A percentile compares a stretch with the other conserved stretches of the same genome.
These are phyloP conservation scores for Trichoderma lentiforme DNA, from an alignment of 2,329 filamentous ascomycete species.

Conservation along the genomic window DNA sequence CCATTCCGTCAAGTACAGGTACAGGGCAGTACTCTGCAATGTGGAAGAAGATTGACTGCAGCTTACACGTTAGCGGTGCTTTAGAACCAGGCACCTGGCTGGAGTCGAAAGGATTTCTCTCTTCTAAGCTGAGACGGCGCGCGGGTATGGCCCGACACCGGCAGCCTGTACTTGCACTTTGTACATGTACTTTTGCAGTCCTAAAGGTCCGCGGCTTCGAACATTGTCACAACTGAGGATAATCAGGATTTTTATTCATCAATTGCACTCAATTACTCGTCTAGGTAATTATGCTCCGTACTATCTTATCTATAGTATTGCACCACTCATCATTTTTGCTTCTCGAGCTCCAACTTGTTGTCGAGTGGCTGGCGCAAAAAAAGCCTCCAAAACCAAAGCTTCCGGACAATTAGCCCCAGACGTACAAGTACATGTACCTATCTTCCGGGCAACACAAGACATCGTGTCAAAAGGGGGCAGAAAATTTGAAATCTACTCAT, in stretches of 20 bases:
- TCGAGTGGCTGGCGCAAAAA: background rate
- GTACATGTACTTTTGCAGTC: background rate
- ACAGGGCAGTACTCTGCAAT: background rate
- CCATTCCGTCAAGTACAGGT: background rate
- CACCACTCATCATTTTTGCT: background rate
- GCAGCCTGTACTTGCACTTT: background rate
- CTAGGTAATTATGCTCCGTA: background rate
- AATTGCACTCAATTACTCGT: background rate
- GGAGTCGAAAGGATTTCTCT: background rate
- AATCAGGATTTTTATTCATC: background rate
- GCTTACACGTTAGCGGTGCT: background rate
- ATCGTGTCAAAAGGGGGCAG: background rate
- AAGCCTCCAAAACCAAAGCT: background rate
- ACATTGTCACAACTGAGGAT: background rate
- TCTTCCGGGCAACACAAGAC: background rate
- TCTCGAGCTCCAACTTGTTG: background rate
- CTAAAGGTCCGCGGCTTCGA: background rate
- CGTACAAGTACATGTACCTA: background rate
- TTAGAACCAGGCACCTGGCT: background rate
- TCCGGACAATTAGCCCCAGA: background rate
- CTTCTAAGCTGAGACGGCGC: conserved; percentile 10
- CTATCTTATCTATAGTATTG: background rate
- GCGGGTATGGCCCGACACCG: conserved; percentile 5
- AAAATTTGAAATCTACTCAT: background rate
- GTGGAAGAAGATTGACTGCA: background rate